Conservation (phyloP, 2,329 filamentous ascomycete genomes). For the Botrytis porri region DNA sequence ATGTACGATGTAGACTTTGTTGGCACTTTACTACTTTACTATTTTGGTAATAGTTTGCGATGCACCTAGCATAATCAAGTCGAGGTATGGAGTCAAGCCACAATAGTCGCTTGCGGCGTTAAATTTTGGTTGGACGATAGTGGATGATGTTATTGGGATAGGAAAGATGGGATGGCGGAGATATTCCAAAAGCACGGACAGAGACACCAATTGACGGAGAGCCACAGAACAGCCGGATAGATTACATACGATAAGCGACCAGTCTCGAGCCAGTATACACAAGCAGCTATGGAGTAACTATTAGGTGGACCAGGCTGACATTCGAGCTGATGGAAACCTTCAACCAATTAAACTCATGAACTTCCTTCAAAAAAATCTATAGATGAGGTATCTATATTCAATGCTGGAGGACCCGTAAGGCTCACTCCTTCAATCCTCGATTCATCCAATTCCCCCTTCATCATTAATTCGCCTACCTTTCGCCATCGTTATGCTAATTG, state of each 20-base stretch:
- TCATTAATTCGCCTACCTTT: background rate
- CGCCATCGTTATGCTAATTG: background rate
- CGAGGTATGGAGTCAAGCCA: conserved; percentile 6
- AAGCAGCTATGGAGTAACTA: background rate
- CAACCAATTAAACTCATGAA: background rate
- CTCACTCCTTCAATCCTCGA: conserved; percentile 15
- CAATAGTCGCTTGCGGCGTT: conserved; percentile 16
- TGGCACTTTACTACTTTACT: background rate
- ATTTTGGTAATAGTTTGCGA: background rate
- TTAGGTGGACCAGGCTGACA: background rate
- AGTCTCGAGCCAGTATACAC: background rate
- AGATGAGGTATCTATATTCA: background rate
- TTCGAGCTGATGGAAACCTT: conserved; percentile 8
- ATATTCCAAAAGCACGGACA: background rate
- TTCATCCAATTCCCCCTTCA: background rate
- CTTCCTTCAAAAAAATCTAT: background rate
- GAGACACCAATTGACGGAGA: background rate
- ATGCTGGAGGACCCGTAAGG: conserved; percentile 1
- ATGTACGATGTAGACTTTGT: background rate
- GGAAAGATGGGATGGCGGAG: conserved; percentile 5
- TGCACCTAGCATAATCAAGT: conserved; percentile 8
- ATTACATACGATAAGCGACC: conserved; percentile 11
- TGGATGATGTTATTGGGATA: background rate
- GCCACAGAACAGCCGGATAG: background rate
- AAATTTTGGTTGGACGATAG: conserved; percentile 11